Base-by-base conservation (phyloP, 257 asterid species). In the Penstemon eatonii region DNA sequence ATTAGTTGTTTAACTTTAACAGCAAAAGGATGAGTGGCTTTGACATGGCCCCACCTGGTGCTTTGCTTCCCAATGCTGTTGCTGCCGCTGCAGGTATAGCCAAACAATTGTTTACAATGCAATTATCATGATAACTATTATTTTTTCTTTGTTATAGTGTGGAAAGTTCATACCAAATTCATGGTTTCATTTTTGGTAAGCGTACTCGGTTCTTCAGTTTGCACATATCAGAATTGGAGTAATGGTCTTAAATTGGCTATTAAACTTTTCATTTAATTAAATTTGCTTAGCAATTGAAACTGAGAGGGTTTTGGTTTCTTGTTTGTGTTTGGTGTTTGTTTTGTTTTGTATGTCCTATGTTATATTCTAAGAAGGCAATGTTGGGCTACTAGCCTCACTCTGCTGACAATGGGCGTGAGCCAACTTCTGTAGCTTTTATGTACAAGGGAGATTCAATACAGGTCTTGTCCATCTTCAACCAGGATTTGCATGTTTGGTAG, bases 371-470 rank as follows among this genome's bases (percentile, higher is more conserved):
- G 96, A 90, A 86, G 99, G 99, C 96, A 94, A 87, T 91, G 79
- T 86, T 90, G 96, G 99, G 97, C 95, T 85, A 84, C 96, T 94
- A 82, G 95, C 91, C 98, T 92, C 95, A 85, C 96, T 91, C 89
- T 89, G 96, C 95, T 88, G 99, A 82, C 97, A 89, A 88, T 94
- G 96, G 95, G 91, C 87, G 87, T 94, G 99, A 89, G 94, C 93
- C 83, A 96, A 89, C 97, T 81, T 85, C 99, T 89, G 91, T 94
- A 94, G 97, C 97, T 91, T 88, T 82, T 80, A 86, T 90, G 89
- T 92, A 79, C 96, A 87, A 82, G 88, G 95, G 80, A 85, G 96
- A 86, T 87, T 75, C 85, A 81, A 80, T 69, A 81, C 99, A 94
- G 97, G 97, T 94, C 89, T 72, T 91, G 92, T 88, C 84, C 92